phyloP scores from a whole-genome alignment of 2,329 filamentous ascomycete species.

The Clonostachys rhizophaga region DNA sequence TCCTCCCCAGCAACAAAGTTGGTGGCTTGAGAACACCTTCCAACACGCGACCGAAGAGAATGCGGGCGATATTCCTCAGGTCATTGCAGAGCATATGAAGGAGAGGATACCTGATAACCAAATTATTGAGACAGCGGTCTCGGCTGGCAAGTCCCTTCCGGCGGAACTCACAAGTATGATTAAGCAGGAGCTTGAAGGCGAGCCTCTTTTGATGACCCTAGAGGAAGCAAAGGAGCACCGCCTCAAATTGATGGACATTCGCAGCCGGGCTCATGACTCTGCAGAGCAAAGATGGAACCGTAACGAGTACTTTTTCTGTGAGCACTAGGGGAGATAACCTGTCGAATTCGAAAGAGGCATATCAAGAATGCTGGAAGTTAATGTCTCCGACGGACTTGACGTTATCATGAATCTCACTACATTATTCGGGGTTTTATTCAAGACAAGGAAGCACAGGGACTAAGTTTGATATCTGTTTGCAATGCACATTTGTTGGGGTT shows the following conservation, averaged over 20 bases:
- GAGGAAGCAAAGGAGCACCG: conserved; percentile 5
- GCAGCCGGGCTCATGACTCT: not conserved
- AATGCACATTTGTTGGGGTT: too few relatives aligned
- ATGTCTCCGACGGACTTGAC: too few relatives aligned
- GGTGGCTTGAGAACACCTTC: conserved; percentile 12
- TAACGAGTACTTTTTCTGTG: conserved; percentile 1
- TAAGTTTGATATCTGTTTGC: too few relatives aligned
- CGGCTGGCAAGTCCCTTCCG: too few relatives aligned
- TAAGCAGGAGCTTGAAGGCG: too few relatives aligned
- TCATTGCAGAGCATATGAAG: not conserved
- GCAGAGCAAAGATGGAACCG: not conserved
- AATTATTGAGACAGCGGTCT: not conserved
- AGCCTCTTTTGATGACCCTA: not conserved
- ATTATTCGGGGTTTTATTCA: too few relatives aligned
- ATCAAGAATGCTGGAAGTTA: too few relatives aligned
- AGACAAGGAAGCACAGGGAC: too few relatives aligned
- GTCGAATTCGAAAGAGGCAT: too few relatives aligned
- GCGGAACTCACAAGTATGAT: not conserved
- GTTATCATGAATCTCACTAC: too few relatives aligned
- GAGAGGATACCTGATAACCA: not conserved
- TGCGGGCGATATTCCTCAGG: not conserved
- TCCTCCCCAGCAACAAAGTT: conserved; percentile 21
- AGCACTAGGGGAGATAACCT: not conserved
- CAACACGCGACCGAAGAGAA: not conserved
- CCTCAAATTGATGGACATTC: conserved; percentile 2